These are phyloP conservation scores for Citrus mangshanensis DNA, from an alignment of 345 rosid genomes.

Conservation along the genomic window DNA sequence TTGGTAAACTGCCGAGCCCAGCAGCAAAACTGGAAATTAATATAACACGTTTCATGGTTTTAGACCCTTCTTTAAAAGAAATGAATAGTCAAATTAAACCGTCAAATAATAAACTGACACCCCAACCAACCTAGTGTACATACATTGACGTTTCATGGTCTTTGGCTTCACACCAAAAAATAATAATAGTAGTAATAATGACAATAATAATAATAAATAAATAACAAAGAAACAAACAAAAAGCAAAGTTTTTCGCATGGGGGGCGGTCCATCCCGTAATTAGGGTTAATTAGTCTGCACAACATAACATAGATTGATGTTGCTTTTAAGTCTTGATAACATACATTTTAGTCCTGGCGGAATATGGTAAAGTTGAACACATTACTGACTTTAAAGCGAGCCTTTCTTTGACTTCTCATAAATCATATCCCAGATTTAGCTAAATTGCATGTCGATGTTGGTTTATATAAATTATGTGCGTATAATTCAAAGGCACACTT, in stretches of 20 bases:
- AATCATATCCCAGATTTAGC: not conserved
- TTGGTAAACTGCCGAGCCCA: not conserved
- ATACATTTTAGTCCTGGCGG: too few relatives aligned
- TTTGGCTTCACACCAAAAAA: too few relatives aligned
- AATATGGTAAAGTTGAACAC: not conserved
- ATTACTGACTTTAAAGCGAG: conserved; percentile 22
- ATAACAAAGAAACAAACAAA: not conserved
- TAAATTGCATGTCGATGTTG: not conserved
- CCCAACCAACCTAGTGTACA: too few relatives aligned
- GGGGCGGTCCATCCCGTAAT: too few relatives aligned
- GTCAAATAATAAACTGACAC: too few relatives aligned
- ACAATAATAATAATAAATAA: too few relatives aligned
- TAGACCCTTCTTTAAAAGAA: too few relatives aligned
- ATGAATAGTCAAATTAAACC: too few relatives aligned
- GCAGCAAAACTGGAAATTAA: conserved; percentile 4
- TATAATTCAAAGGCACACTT: not conserved
- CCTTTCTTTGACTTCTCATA: conserved; percentile 19
- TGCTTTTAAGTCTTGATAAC: not conserved
- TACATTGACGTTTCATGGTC: too few relatives aligned
- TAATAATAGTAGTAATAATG: too few relatives aligned
- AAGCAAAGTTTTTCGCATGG: too few relatives aligned
- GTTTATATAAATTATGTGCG: not conserved
- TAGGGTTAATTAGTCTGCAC: not conserved
- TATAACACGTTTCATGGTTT: not conserved
- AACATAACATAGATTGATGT: not conserved